These are phyloP conservation scores for Articulospora tetracladia DNA, from an alignment of 495 filamentous ascomycete species.

Conservation along the genomic window DNA sequence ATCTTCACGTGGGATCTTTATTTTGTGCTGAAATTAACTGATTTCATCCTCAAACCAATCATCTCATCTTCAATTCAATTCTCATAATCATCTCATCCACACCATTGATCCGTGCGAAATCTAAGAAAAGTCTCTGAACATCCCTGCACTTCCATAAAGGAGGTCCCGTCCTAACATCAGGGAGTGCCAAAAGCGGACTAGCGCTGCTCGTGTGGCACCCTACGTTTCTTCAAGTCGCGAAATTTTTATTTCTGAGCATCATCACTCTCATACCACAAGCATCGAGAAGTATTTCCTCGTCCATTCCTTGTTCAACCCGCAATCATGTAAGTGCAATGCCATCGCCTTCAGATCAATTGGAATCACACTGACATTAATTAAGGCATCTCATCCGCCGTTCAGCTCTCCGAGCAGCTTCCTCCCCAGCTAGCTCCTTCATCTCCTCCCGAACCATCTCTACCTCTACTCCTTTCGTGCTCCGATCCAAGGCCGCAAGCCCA, in stretches of 20 bases:
- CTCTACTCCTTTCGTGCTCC: conserved; percentile 26
- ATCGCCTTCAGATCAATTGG: not conserved
- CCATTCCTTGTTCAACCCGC: conserved; percentile 12
- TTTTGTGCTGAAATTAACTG: too few species aligned
- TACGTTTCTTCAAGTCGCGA: not conserved
- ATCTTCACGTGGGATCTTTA: too few species aligned
- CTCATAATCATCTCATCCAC: too few species aligned
- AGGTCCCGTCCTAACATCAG: not conserved
- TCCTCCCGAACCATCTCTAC: conserved; percentile 37
- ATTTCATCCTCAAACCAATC: too few species aligned
- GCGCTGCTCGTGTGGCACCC: not conserved
- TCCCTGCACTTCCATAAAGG: not conserved
- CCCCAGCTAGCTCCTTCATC: conserved; percentile 41
- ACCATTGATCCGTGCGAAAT: too few species aligned
- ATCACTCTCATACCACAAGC: not conserved
- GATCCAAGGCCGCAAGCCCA: conserved; percentile 23
- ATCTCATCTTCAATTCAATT: too few species aligned
- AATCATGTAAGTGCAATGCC: conserved; percentile 21
- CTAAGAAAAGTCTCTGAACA: not conserved
- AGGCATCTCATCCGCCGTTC: conserved; percentile 56
- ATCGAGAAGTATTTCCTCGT: conserved; percentile 13
- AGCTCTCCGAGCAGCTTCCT: conserved; percentile 51
- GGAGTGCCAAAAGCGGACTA: not conserved
- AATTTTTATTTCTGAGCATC: conserved; percentile 1
- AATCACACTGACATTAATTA: conserved; percentile 1